Evolutionary conservation across 768 basidiomycete genomes (phyloP).

Genomic region (Leucocoprinus birnbaumii): DNA sequence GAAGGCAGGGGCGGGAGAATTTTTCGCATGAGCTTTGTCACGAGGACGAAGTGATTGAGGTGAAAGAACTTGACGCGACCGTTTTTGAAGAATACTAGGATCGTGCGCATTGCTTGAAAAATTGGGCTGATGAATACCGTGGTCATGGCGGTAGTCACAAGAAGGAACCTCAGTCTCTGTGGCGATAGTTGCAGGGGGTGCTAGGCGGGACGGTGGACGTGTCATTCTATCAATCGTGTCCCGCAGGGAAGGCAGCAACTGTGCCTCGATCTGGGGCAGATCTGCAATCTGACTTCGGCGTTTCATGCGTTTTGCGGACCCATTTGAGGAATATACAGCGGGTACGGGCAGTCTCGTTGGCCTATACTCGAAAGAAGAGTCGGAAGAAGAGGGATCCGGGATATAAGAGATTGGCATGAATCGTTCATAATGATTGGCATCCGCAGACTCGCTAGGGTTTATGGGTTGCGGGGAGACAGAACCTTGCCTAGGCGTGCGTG

Average conservation of each 20-base stretch:
- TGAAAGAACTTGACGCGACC: not conserved
- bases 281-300: slow-evolving; percentile 45
- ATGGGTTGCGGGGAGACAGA: not conserved
- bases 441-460: not conserved
- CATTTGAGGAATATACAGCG: slow-evolving; percentile 14
- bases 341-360: slow-evolving; percentile 7
- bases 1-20: not conserved
- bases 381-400: slow-evolving; percentile 19
- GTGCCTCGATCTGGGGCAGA: slow-evolving; percentile 58
- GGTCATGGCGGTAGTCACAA: not conserved
- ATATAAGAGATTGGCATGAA: slow-evolving; percentile 22
- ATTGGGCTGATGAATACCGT: not conserved
- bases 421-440: slow-evolving; percentile 9
- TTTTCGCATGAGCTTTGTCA: not conserved
- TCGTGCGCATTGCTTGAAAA: slow-evolving; percentile 5
- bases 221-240: slow-evolving; percentile 80
- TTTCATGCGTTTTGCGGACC: slow-evolving; percentile 18
- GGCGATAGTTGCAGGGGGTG: not conserved
- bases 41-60: not conserved
- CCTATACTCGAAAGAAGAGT: slow-evolving; percentile 30
- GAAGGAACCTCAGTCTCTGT: not conserved
- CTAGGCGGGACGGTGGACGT: slow-evolving; percentile 30
- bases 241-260: slow-evolving; percentile 65
- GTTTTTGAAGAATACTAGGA: not conserved
- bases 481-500: not conserved